Evolutionary conservation across 2,329 filamentous ascomycete species (phyloP).

Genomic region (Penicillium sp.): DNA sequence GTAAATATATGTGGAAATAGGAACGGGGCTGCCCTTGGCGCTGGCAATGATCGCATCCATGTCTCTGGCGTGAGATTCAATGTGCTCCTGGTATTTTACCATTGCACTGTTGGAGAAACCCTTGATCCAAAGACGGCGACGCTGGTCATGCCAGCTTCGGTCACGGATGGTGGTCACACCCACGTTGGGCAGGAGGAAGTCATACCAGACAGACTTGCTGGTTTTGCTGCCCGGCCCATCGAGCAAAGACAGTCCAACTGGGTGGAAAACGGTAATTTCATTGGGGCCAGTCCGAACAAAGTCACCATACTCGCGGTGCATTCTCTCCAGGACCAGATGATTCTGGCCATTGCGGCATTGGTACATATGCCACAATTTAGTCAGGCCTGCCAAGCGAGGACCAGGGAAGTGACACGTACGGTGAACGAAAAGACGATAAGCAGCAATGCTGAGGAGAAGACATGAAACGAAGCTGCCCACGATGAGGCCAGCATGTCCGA

Average conservation of each 20-base stretch:
- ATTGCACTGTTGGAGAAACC: constrained; percentile 3
- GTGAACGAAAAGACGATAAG: constrained; percentile 1
- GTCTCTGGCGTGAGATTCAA: background rate
- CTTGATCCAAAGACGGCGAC: constrained; percentile 5
- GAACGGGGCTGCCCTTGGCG: background rate
- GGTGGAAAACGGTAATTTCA: constrained; percentile 3
- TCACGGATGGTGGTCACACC: constrained; percentile 4
- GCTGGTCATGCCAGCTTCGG: constrained; percentile 6
- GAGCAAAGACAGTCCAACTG: background rate
- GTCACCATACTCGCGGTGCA: constrained; percentile 5
- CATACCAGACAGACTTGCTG: constrained; percentile 9
- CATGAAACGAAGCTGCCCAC: background rate
- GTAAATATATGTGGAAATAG: constrained; percentile 5
- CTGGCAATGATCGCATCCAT: background rate
- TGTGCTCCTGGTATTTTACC: background rate
- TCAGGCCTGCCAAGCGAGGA: background rate
- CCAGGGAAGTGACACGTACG: constrained; percentile 5
- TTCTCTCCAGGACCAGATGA: constrained; percentile 2
- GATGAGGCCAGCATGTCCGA: constrained; percentile 6
- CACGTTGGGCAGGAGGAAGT: background rate
- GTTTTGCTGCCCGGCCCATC: background rate
- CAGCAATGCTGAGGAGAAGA: background rate
- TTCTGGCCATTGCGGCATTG: constrained; percentile 5
- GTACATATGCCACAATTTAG: constrained; percentile 2
- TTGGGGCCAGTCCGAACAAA: constrained; percentile 7